Percentiles rank a stretch among this genome's conserved stretches.
Evolutionary conservation across 371 early-diverging fungal genomes (phyloP).

Genomic region (Mucor circinelloides): DNA sequence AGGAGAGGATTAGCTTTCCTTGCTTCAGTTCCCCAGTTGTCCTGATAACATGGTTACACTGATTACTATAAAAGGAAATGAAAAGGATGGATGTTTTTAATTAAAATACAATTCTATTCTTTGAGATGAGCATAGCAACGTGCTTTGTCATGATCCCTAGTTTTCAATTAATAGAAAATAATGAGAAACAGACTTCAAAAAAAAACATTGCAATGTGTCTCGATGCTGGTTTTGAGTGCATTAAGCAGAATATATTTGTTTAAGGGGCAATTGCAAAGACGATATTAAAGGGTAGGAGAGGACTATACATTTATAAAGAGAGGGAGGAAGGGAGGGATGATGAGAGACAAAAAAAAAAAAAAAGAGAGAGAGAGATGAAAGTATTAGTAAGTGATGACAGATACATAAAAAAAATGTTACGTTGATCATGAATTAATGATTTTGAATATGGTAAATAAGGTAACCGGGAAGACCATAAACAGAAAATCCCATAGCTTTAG

Average conservation of each 20-base stretch:
- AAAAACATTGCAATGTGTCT: background rate
- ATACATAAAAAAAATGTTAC: background rate
- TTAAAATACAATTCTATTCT: too few relatives aligned
- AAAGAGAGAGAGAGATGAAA: background rate
- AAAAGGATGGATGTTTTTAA: too few relatives aligned
- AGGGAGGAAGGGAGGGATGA: background rate
- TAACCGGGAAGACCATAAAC: constrained; percentile 67
- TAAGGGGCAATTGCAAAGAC: background rate
- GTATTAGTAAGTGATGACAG: background rate
- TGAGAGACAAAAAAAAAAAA: background rate
- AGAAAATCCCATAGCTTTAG: constrained; percentile 64
- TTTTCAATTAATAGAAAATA: too few relatives aligned
- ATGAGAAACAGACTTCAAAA: too few relatives aligned
- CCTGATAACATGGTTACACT: too few relatives aligned
- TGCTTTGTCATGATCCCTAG: too few relatives aligned
- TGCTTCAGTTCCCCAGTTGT: too few relatives aligned
- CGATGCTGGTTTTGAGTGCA: background rate
- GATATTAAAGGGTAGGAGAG: background rate
- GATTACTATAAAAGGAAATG: too few relatives aligned
- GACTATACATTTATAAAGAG: too few relatives aligned
- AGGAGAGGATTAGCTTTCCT: too few relatives aligned
- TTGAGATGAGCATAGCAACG: too few relatives aligned
- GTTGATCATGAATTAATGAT: background rate
- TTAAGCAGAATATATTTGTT: background rate
- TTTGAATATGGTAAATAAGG: constrained; percentile 48